Evolutionary conservation across 2,329 filamentous ascomycete genomes (phyloP), one percentile per base, ranked within the genome.

Genomic region (Cordyceps tenuipes): DNA sequence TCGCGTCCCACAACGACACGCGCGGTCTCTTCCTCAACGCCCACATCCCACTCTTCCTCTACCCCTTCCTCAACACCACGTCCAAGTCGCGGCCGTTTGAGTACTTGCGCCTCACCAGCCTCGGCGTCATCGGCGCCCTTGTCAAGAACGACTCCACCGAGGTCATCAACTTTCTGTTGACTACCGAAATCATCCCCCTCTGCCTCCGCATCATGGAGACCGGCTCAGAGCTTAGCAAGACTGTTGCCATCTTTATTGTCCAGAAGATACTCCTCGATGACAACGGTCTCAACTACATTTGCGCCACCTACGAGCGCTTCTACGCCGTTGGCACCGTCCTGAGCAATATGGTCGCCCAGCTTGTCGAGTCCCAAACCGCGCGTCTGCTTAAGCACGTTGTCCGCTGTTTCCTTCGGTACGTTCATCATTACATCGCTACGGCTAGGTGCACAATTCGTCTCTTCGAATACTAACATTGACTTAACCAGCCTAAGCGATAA

Each of bases 191-290:
- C 66, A 99, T 99, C 61, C 94, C 94, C 10, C 84, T 99, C 13
- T 99, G 94, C 73, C 86, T 99, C 49, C 87, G 94, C 63, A 99
- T 99, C 70, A 99, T 99, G 94, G 94, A 99, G 78, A 99, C 94
- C 0, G 94, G 94, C 54, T 97, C 92, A 0, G 94, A 99, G 75
- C 82, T 99, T 62, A 97, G 91, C 80, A 99, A 99, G 80, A 99
- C 94, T 0, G 94, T 99, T 15, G 94, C 94, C 61, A 99, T 99
- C 68, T 99, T 99, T 78, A 99, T 99, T 68, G 94, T 99, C 19
- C 94, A 99, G 76, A 99, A 99, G 81, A 99, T 99, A 29, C 78
- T 99, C 57, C 83, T 99, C 3, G 94, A 99, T 70, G 94, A 99
- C 69, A 93, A 96, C 68, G 94, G 94, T 4, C 82, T 99, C 63